Percentiles rank a stretch among this genome's conserved stretches.
Evolutionary conservation across 202 grass and related monocot species (phyloP).

Genomic region (Bolboschoenoplectus hybrid): DNA sequence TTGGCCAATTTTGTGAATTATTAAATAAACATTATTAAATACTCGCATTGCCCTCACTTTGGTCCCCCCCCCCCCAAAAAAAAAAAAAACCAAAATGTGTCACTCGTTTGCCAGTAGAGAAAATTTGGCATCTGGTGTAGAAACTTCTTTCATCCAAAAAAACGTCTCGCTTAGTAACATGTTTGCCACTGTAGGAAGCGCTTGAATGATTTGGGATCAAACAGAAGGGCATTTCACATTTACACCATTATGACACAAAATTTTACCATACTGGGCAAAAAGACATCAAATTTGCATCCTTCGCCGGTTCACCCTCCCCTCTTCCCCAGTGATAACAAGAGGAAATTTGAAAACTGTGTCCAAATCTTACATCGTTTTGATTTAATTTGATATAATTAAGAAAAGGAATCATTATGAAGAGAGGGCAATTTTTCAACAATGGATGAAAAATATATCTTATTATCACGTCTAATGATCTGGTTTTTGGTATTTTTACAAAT

Average conservation of each 20-base stretch:
- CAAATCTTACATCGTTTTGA: slow-evolving; percentile 1
- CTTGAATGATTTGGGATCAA: not conserved
- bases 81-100: no score
- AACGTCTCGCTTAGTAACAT: not conserved
- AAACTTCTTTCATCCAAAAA: not conserved
- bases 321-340: not conserved
- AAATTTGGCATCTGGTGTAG: not conserved
- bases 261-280: not conserved
- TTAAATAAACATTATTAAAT: not conserved
- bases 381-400: not conserved
- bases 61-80: no score
- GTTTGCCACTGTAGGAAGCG: not conserved
- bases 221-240: not conserved
- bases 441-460: not conserved
- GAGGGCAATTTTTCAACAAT: not conserved
- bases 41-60: not conserved
- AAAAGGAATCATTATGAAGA: not conserved
- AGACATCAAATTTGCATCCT: slow-evolving; percentile 11
- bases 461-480: not conserved
- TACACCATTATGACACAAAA: not conserved
- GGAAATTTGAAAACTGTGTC: not conserved
- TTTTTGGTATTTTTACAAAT: not conserved
- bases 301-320: not conserved
- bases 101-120: no score
- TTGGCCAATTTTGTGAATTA: not conserved